Conservation (phyloP, 345 rosid species). For the Euphorbia peplus region DNA sequence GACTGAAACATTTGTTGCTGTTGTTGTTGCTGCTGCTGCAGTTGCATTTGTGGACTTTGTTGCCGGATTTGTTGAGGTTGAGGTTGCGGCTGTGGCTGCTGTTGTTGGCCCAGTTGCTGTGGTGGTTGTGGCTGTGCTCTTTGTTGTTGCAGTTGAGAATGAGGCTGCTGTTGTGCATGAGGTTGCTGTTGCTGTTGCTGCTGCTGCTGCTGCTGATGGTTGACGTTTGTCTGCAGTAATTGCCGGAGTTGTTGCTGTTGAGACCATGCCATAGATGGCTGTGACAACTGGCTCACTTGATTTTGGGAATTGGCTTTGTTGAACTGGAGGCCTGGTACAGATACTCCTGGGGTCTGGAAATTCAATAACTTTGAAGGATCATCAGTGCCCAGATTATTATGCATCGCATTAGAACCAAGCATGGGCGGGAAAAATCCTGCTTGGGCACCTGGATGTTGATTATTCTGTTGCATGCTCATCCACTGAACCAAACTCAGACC, state of each 20-base stretch:
- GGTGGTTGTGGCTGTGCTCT: conserved; percentile 32
- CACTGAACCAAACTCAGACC: conserved; percentile 92
- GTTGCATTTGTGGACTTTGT: conserved; percentile 30
- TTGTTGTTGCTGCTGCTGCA: conserved; percentile 14
- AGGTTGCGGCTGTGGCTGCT: conserved; percentile 30
- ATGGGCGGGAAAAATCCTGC: conserved; percentile 57
- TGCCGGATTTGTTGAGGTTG: conserved; percentile 14
- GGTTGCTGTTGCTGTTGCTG: conserved; percentile 20
- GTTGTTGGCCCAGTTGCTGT: conserved; percentile 37
- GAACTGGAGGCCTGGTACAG: conserved; percentile 57
- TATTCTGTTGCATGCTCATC: conserved; percentile 98
- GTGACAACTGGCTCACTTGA: conserved; percentile 59
- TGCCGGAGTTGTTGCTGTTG: conserved; percentile 74
- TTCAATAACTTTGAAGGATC: conserved; percentile 81
- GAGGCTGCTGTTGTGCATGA: too few species aligned
- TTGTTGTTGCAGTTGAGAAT: conserved; percentile 42
- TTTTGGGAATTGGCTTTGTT: conserved; percentile 54
- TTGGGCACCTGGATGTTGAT: conserved; percentile 64
- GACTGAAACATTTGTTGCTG: conserved; percentile 41
- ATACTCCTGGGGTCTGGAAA: conserved; percentile 62
- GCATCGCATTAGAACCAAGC: conserved; percentile 50
- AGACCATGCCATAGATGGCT: conserved; percentile 52
- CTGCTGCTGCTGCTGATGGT: conserved; percentile 42
- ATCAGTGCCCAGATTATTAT: conserved; percentile 52
- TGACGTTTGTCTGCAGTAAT: conserved; percentile 33